phyloP scores from a whole-genome alignment of 2,329 filamentous ascomycete genomes.

The Exophiala mesophila region DNA sequence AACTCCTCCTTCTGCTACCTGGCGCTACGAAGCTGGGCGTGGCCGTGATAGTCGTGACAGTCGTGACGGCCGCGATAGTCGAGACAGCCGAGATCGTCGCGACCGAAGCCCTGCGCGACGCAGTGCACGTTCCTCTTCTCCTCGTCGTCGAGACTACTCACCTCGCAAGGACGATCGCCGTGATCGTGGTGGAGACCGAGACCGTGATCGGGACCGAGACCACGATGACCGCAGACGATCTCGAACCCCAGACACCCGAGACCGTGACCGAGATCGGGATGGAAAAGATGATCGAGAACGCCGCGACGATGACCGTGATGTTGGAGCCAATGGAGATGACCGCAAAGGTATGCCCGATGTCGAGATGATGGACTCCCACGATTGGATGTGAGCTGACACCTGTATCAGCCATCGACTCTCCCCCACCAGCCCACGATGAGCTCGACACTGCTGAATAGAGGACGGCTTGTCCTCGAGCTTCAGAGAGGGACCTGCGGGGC shows the following conservation, averaged over 20 bases:
- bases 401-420: slow-evolving; percentile 62
- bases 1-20: slow-evolving; percentile 94
- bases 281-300: slow-evolving; percentile 65
- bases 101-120: slow-evolving; percentile 74
- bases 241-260: slow-evolving; percentile 61
- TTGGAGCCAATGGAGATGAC: slow-evolving; percentile 77
- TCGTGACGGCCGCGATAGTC: slow-evolving; percentile 18
- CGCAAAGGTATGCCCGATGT: slow-evolving; percentile 64
- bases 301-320: slow-evolving; percentile 66
- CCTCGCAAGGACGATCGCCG: slow-evolving; percentile 82
- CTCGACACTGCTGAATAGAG: slow-evolving; percentile 80
- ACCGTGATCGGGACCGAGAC: slow-evolving; percentile 44
- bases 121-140: slow-evolving; percentile 59
- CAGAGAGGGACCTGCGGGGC: too few species aligned
- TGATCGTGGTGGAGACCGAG: slow-evolving; percentile 62
- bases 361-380: slow-evolving; percentile 9
- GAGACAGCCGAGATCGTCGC: slow-evolving; percentile 51
- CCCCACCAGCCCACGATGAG: slow-evolving; percentile 82
- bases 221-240: slow-evolving; percentile 59
- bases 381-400: slow-evolving; percentile 25
- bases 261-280: slow-evolving; percentile 51
- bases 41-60: slow-evolving; percentile 48
- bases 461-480: too few species aligned
- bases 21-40: slow-evolving; percentile 92
- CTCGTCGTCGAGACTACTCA: slow-evolving; percentile 66